Evolutionary conservation across 805 yeast genomes (phyloP).

Genomic region (Zygoascus flipseniorum): DNA sequence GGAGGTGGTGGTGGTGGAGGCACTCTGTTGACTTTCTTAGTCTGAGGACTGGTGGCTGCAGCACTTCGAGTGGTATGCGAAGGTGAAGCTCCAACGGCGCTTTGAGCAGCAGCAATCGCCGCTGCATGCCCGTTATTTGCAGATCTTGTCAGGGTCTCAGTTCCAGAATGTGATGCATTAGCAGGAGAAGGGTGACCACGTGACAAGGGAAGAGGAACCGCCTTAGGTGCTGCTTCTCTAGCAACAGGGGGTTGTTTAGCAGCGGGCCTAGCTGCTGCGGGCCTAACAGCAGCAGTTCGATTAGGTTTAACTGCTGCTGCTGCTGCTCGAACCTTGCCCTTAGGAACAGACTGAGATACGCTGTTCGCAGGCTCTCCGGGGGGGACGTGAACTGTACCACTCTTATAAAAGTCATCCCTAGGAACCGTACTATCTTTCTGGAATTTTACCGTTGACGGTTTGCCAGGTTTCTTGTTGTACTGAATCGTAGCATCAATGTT

Average conservation of each 20-base stretch:
- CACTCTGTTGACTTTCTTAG: slow-evolving; percentile 2
- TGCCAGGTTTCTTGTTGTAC: slow-evolving; percentile 88
- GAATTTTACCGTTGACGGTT: slow-evolving; percentile 63
- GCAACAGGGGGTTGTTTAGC: slow-evolving; percentile 19
- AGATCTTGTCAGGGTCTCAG: not conserved
- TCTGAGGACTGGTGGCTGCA: slow-evolving; percentile 23
- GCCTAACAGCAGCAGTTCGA: slow-evolving; percentile 3
- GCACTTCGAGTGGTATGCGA: slow-evolving; percentile 7
- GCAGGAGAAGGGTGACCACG: not conserved
- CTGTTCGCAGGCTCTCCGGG: slow-evolving; percentile 72
- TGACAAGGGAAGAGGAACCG: slow-evolving; percentile 4
- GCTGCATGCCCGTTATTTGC: not conserved
- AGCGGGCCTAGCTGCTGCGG: slow-evolving; percentile 19
- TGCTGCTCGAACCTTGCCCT: slow-evolving; percentile 24
- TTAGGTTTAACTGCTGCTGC: not conserved
- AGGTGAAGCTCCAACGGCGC: not conserved
- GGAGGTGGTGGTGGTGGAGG: slow-evolving; percentile 50
- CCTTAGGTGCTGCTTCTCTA: slow-evolving; percentile 2
- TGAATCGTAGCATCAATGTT: slow-evolving; percentile 62
- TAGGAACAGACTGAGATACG: slow-evolving; percentile 67
- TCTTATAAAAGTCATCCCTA: slow-evolving; percentile 71
- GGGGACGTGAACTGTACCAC: slow-evolving; percentile 74
- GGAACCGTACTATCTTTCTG: slow-evolving; percentile 48
- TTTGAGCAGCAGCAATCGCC: slow-evolving; percentile 1
- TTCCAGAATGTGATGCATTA: not conserved